Base-by-base conservation (phyloP, 306 rosid genomes). In the Purshia tridentata region DNA sequence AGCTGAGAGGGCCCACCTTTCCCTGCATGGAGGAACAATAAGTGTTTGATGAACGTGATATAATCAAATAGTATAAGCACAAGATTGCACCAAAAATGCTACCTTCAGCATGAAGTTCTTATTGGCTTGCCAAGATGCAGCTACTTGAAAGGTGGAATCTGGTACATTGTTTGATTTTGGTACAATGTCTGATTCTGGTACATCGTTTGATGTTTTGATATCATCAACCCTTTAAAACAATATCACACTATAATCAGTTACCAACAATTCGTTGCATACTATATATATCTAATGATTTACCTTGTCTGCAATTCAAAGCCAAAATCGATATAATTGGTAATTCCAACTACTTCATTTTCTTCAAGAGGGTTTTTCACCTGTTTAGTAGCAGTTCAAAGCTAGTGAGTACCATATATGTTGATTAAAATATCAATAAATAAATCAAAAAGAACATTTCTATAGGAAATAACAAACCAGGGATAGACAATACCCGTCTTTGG, bases 81-180 rank as follows among this genome's bases (percentile, higher is more conserved):
- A 49, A 51, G 69, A 79, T 62, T 74, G 77, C 81, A 66, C 61
- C 19, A 3, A 45, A 51, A 22, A 54, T 47, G 77, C 53, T 87
- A 94, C 99, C 99, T 94, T 94, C 69, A 90, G 46, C 85, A 94
- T 61, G 72, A 87, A 83, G 84, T 94, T 94, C 78, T 94, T 91
- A 78, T 94, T 94, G 72, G 99, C 96, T 85, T 91, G 97, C 99
- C 99, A 94, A 67, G 99, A 91, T 69, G 96, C 97, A 11, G 90
- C 99, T 53, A 88, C 86, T 83, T 88, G 99, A 82, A 94, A 94
- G 71, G 89, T 86, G 74, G 96, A 90, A 67, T 87, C 95, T 3
- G 89, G 76, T 67, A 81, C 84, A 67, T 72, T 83, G 46, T 83
- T 62, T 2, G 47, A 10, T 35, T 42, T 49, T 4, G 90, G 76